Base-by-base conservation (phyloP, 2,329 filamentous ascomycete genomes). In the Botryotinia convoluta region DNA sequence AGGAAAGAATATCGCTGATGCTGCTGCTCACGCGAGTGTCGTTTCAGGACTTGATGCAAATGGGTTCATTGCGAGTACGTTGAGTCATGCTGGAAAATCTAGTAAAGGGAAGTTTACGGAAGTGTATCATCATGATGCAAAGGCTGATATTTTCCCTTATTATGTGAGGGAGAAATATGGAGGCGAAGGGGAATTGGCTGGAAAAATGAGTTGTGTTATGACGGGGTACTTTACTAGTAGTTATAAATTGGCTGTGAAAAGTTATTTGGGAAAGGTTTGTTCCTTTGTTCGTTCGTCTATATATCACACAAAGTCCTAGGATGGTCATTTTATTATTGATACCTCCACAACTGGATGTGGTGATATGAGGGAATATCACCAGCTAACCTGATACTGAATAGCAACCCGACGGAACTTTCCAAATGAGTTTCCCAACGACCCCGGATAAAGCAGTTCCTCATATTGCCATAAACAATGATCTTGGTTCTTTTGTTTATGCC, bases 1-100 rank as follows among this genome's bases (percentile, higher is more conserved):
- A 71, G 87, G 87, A 0, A 85, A 83, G 74, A 90, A 89, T 74
- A 86, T 90, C 44, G 86, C 83, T 4, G 84, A 88, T 74, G 87
- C 87, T 0, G 87, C 87, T 0, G 85, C 85, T 1, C 75, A 79
- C 0, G 81, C 81, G 0, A 79, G 57, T 35, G 42, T 71, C 4
- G 6, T 82, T 0, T 82, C 77, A 37, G 81, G 82, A 0, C 81
- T 88, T 2, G 84, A 85, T 39, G 32, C 10, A 12, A 63, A 71
- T 51, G 57, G 69, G 1, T 63, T 71, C 20, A 37, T 71, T 29
- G 59, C 57, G 29, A 62, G 37, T 77, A 77, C 86, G 0, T 76
- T 88, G 74, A 87, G 86, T 76, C 81, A 87, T 75, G 86, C 85
- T 0, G 77, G 74, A 10, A 84, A 83, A 64, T 85, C 83, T 75